A percentile compares a stretch with the other conserved stretches of the same genome.
Conservation (phyloP, 306 rosid genomes). For the Trifolium fragiferum region DNA sequence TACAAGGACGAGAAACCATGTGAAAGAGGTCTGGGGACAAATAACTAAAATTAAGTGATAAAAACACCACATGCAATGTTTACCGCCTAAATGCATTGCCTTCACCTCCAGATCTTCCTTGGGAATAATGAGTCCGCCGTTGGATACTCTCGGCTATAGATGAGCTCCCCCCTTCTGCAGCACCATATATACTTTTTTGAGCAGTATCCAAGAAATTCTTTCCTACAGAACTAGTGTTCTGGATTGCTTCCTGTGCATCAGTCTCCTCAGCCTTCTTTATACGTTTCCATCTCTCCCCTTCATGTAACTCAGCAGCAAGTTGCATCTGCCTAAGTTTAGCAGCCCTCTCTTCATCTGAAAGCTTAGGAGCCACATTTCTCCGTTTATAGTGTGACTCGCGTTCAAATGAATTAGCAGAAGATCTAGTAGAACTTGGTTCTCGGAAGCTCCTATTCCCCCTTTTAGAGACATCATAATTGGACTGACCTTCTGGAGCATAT, state of each 20-base stretch:
- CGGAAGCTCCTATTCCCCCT: constrained; percentile 46
- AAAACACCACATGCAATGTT: constrained; percentile 9
- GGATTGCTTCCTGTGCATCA: constrained; percentile 69
- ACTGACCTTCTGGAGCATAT: constrained; percentile 46
- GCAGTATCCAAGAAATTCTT: constrained; percentile 84
- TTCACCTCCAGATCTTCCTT: constrained; percentile 67
- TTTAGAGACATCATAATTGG: constrained; percentile 40
- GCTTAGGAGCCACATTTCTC: constrained; percentile 66
- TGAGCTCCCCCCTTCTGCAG: constrained; percentile 84
- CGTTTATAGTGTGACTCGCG: constrained; percentile 57
- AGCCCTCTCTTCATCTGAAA: constrained; percentile 88
- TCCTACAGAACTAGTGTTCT: constrained; percentile 45
- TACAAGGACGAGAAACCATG: constrained; percentile 11
- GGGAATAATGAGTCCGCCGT: constrained; percentile 85
- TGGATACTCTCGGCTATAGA: constrained; percentile 96
- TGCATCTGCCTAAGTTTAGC: constrained; percentile 88
- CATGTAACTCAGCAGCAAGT: constrained; percentile 90
- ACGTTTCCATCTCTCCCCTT: constrained; percentile 93
- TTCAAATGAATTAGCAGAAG: constrained; percentile 39
- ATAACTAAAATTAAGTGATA: constrained; percentile 4
- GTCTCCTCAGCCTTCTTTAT: constrained; percentile 85
- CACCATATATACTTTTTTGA: constrained; percentile 80
- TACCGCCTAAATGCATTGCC: constrained; percentile 81
- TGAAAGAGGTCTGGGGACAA: constrained; percentile 11
- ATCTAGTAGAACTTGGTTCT: constrained; percentile 44